Evolutionary conservation across 179 eudicot species (phyloP), one percentile per base, ranked within the genome.

Genomic region (Nepenthes alata): DNA sequence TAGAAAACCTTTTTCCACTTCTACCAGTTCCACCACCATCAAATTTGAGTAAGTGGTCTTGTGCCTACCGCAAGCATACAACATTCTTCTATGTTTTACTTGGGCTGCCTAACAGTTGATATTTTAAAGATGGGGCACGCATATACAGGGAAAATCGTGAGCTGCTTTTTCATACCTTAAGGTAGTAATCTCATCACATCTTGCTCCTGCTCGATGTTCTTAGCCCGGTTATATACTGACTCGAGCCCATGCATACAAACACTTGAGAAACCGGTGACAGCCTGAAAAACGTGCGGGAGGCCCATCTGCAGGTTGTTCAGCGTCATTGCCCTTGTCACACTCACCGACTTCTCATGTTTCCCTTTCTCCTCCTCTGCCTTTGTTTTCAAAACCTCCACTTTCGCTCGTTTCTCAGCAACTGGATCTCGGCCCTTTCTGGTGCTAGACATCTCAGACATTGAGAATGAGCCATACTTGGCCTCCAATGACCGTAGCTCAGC

Each of bases 291-390:
- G 44, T 86, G 89, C 3, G 93, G 98, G 49, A 93, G 77, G 10
- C 93, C 89, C 86, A 81, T 89, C 63, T 89, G 96, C 60, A 93
- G 69, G 65, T 86, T 89, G 70, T 80, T 91, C 66, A 91, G 45
- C 2, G 96, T 91, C 91, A 86, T 83, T 2, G 83, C 80, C 74
- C 98, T 76, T 0, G 90, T 86, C 44, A 80, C 83, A 1, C 89
- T 75, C 59, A 83, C 83, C 2, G 80, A 66, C 75, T 93, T 93
- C 53, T 86, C 98, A 58, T 85, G 78, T 74, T 72, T 89, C 0
- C 76, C 80, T 79, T 83, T 89, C 77, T 91, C 98, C 35, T 93
- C 98, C 71, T 86, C 96, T 0, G 96, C 89, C 70, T 80, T 89
- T 0, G 68, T 64, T 68, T 80, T 85, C 64, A 81, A 72, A 53